Base-by-base conservation (phyloP, 306 rosid species). In the Fragaria nilgerrensis region DNA sequence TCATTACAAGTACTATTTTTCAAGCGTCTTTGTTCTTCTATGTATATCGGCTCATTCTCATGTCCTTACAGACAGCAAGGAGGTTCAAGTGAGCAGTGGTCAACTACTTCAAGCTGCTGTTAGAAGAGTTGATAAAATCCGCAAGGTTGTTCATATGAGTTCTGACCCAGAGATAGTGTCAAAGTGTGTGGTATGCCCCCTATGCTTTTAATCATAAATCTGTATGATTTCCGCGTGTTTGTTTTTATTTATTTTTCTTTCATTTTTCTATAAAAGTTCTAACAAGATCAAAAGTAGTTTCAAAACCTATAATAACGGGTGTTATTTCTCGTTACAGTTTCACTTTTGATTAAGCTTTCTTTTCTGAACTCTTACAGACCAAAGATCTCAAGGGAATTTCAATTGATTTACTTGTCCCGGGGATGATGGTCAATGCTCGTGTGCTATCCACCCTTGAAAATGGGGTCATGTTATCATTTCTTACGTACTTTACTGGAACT, bases 401-500 rank as follows among this genome's bases (percentile, higher is more conserved):
- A 45, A 88, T 95, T 78, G 99, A 95, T 85, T 93, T 88, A 77
- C 91, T 95, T 72, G 82, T 91, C 75, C 99, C 97, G 36, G 99
- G 97, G 78, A 91, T 92, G 97, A 86, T 95, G 96, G 89, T 95
- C 76, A 86, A 88, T 81, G 97, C 96, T 74, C 87, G 94, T 70
- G 88, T 95, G 61, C 82, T 86, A 86, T 88, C 99, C 66, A 78
- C 90, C 75, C 96, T 95, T 68, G 97, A 91, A 82, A 92, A 95
- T 87, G 99, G 99, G 81, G 89, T 92, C 22, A 83, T 95, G 96
- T 73, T 95, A 80, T 92, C 97, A 72, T 92, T 95, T 82, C 88
- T 95, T 76, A 92, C 93, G 37, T 95, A 95, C 83, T 95, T 95
- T 78, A 89, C 92, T 66, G 99, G 97, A 87, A 92, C 99, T 72